These are phyloP conservation scores for Naganishia kalamii DNA, from an alignment of 768 basidiomycete species.

Conservation along the genomic window DNA sequence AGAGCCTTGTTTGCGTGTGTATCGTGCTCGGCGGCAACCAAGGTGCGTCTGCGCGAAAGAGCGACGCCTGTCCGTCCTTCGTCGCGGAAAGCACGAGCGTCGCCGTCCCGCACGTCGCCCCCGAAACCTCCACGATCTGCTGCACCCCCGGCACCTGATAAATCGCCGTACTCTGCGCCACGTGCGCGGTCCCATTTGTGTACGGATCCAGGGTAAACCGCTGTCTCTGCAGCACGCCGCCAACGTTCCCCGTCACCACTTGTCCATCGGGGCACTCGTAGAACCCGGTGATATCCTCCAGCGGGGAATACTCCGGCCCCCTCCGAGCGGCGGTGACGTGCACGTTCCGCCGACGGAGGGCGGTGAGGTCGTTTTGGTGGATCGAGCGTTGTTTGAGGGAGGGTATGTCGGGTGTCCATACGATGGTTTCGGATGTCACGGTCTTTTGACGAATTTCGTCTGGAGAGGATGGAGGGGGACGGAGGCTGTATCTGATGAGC, in stretches of 20 bases:
- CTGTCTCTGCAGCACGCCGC: conserved; percentile 8
- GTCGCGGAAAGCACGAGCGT: conserved; percentile 17
- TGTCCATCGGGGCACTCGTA: neutral
- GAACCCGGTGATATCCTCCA: conserved; percentile 25
- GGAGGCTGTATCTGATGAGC: conserved; percentile 1
- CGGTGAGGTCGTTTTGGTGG: neutral
- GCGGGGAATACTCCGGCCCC: neutral
- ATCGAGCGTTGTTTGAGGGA: neutral
- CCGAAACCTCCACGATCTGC: conserved; percentile 11
- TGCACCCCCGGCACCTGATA: conserved; percentile 4
- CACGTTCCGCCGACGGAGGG: neutral
- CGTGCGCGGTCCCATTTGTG: neutral
- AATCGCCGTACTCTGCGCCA: conserved; percentile 3
- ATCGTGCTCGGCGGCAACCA: conserved; percentile 14
- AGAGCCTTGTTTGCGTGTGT: neutral
- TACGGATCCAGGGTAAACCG: neutral
- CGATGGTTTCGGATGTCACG: neutral
- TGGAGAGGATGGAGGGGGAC: too few species aligned
- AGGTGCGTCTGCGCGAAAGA: conserved; percentile 14
- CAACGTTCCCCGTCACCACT: conserved; percentile 9
- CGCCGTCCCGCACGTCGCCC: neutral
- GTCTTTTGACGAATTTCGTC: neutral
- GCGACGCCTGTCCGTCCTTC: conserved; percentile 14
- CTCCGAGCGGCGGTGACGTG: neutral
- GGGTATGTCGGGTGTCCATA: neutral